Percentiles rank a stretch among this genome's conserved stretches.
Conservation (phyloP, 768 basidiomycete species). For the Tylopilus felleus region DNA sequence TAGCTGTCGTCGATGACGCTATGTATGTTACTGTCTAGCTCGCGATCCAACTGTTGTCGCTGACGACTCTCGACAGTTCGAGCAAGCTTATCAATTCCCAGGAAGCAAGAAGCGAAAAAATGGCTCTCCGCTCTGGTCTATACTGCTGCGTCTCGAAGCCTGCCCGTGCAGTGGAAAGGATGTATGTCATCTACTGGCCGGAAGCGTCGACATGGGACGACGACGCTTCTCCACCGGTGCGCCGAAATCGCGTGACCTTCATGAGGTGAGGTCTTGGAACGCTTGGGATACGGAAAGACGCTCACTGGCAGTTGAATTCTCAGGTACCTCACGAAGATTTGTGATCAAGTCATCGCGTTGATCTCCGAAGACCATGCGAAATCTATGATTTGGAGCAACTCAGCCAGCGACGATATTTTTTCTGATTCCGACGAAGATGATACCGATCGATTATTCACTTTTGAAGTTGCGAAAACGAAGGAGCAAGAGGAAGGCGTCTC, state of each 20-base stretch:
- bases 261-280: constrained; percentile 49
- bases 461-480: constrained; percentile 53
- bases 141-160: constrained; percentile 36
- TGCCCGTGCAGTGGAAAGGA: constrained; percentile 11
- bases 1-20: constrained; percentile 35
- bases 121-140: constrained; percentile 46
- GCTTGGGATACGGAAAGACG: background rate
- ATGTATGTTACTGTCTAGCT: constrained; percentile 34
- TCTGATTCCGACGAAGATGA: constrained; percentile 35
- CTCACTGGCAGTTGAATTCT: background rate
- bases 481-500: constrained; percentile 55
- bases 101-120: constrained; percentile 6
- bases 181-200: constrained; percentile 60
- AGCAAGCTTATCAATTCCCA: constrained; percentile 2
- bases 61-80: constrained; percentile 10
- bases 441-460: constrained; percentile 51
- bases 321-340: constrained; percentile 58
- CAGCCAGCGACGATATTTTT: constrained; percentile 25
- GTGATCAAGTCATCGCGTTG: constrained; percentile 50
- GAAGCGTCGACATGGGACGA: constrained; percentile 59
- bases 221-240: constrained; percentile 42
- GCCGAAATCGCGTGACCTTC: constrained; percentile 54
- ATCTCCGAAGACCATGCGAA: constrained; percentile 46
- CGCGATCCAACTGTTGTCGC: background rate
- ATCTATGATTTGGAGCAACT: constrained; percentile 43